A percentile compares a stretch with the other conserved stretches of the same genome.
These are phyloP conservation scores for Eragrostis tef DNA, from an alignment of 202 grass and related monocot genomes.

Conservation along the genomic window DNA sequence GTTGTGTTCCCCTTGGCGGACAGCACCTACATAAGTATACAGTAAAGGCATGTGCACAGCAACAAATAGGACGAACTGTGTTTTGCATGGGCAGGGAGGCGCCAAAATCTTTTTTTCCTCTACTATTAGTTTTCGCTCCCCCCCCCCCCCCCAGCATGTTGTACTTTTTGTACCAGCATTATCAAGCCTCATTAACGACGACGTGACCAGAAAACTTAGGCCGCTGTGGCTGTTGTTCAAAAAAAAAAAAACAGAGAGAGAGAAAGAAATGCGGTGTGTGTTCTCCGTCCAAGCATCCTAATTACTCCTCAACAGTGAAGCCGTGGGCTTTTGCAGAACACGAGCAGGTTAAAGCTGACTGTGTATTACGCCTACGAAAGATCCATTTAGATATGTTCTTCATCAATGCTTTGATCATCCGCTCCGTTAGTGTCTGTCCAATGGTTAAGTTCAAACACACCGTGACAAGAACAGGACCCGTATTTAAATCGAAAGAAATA, in stretches of 20 bases:
- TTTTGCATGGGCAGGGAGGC: neutral
- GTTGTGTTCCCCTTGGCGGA: neutral
- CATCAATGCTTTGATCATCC: slow-evolving; percentile 23
- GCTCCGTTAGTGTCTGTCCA: neutral
- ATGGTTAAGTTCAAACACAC: slow-evolving; percentile 16
- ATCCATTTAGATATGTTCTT: slow-evolving; percentile 7
- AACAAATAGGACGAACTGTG: neutral
- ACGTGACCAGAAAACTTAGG: neutral
- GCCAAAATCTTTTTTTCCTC: no score
- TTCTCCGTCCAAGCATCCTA: neutral
- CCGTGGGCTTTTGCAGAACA: neutral
- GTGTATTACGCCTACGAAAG: neutral
- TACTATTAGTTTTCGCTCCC: no score
- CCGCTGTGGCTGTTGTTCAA: neutral
- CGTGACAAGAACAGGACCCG: slow-evolving; percentile 8
- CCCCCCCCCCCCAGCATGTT: no score
- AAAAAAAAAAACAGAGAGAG: no score
- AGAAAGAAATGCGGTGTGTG: neutral
- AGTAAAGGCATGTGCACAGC: neutral
- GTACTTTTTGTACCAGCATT: neutral
- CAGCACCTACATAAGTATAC: neutral
- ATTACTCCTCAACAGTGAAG: neutral
- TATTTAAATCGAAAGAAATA: neutral
- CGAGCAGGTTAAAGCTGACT: slow-evolving; percentile 33
- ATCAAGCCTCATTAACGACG: neutral